phyloP scores from a whole-genome alignment of 192 early-diverging fungal species.

The Linnemannia exigua region DNA sequence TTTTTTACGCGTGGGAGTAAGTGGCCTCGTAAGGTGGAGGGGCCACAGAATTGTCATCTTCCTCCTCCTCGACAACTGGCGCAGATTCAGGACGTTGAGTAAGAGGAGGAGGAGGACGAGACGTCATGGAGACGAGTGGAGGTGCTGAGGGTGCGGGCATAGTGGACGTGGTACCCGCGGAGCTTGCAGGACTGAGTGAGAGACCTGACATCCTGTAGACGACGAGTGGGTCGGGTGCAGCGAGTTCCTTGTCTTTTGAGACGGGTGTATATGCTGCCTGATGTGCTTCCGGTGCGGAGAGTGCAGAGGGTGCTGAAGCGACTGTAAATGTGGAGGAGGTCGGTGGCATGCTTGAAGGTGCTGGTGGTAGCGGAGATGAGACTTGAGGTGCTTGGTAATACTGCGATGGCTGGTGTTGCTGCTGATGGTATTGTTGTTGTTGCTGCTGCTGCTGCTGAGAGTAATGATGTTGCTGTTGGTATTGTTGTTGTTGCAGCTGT shows the following conservation, averaged over 20 bases:
- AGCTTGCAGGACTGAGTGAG: not conserved
- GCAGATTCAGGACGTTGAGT: not conserved
- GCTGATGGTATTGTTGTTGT: not conserved
- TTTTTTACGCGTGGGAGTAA: slow-evolving; percentile 5
- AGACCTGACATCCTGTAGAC: slow-evolving; percentile 25
- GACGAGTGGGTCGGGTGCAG: slow-evolving; percentile 16
- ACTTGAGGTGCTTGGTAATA: not conserved
- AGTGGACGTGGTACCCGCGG: not conserved
- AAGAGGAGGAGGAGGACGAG: not conserved
- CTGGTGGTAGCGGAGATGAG: not conserved
- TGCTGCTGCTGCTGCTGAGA: not conserved
- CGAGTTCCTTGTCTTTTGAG: not conserved
- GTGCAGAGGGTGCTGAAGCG: not conserved
- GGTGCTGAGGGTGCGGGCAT: slow-evolving; percentile 8
- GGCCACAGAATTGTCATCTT: slow-evolving; percentile 11
- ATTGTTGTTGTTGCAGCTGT: not conserved
- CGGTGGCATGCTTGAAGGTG: not conserved
- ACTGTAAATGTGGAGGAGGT: not conserved
- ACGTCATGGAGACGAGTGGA: not conserved
- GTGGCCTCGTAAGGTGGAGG: slow-evolving; percentile 38
- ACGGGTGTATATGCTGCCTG: not conserved
- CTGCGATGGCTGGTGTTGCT: not conserved
- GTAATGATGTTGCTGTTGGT: slow-evolving; percentile 7
- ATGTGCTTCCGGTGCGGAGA: not conserved
- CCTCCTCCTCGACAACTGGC: not conserved